phyloP scores from a whole-genome alignment of 495 filamentous ascomycete genomes.

The Podospora tetraspora region DNA sequence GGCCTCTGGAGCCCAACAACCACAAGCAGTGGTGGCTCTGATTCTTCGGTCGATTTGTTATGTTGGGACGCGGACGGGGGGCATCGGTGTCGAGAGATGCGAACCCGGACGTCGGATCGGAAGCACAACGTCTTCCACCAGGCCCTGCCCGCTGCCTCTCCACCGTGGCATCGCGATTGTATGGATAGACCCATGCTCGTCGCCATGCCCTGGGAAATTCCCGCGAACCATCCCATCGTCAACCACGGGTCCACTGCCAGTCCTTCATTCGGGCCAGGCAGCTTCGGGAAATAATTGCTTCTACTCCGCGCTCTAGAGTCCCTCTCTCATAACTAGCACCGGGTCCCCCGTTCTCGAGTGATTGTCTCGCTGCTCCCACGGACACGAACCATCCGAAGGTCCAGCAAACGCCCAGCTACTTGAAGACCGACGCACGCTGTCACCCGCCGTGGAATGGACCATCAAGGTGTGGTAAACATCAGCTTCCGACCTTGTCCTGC shows the following conservation, averaged over 20 bases:
- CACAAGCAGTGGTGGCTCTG: neutral
- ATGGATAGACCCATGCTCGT: conserved; percentile 3
- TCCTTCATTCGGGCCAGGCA: conserved; percentile 9
- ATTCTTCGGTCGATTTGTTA: neutral
- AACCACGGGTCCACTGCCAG: conserved; percentile 7
- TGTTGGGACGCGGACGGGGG: too few relatives aligned
- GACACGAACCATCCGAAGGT: neutral
- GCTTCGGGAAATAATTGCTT: conserved; percentile 1
- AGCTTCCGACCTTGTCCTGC: conserved; percentile 1
- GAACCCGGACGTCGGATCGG: neutral
- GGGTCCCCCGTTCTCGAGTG: neutral
- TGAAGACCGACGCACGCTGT: neutral
- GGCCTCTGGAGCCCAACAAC: neutral
- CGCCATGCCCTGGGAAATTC: conserved; percentile 7
- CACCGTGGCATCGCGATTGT: neutral
- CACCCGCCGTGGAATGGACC: neutral
- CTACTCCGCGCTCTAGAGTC: neutral
- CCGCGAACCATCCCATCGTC: conserved; percentile 6
- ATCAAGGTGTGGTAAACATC: neutral
- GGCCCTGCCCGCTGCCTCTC: neutral
- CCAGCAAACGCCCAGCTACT: neutral
- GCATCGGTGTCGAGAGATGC: neutral
- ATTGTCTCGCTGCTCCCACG: neutral
- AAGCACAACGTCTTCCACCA: neutral
- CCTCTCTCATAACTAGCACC: neutral